Base-by-base conservation (phyloP, 208 protist species). In the Acanthamoeba royreba region DNA sequence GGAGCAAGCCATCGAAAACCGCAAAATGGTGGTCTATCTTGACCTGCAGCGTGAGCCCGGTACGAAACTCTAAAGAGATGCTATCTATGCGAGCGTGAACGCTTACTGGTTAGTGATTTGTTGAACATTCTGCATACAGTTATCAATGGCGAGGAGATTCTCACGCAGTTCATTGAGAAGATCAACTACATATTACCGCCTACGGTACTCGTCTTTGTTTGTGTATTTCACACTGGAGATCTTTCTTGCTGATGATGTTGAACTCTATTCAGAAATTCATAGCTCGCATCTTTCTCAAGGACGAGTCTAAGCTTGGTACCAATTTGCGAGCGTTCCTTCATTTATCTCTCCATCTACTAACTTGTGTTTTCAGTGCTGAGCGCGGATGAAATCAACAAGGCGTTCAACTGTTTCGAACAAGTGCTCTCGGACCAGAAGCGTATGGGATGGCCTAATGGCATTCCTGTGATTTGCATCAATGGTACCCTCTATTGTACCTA, bases 391-490 rank as follows among this genome's bases (percentile, higher is more conserved):
- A 61, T 88, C 47, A 88, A 88, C 49, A 88, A 88, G 35, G 79
- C 49, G 3, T 88, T 88, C 33, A 42, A 61, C 49, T 88, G 79
- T 33, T 88, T 88, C 49, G 79, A 88, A 47, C 47, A 61, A 33
- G 79, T 88, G 25, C 79, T 88, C n/a, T 38, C 42, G 46, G 35
- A 88, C 4, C 47, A 88, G 9, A 88, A 88, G 35, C n/a, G 33
- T n/a, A 88, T 43, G 45, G 79, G 79, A 0, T 88, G 79, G 79
- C 43, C 79, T n/a, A 88, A 88, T 11, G 79, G 79, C 79, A 88
- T 88, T 40, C 79, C 79, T 38, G 47, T 88, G 15, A 53, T 88
- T 61, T 88, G 79, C 79, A 88, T 88, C 22, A 88, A 88, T 22
- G 79, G 79, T 88, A 7, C 33, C n/a, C n/a, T n/a, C n/a, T n/a